Base-by-base conservation (phyloP, 2,329 filamentous ascomycete genomes). In the Chalaropsis ovoidea region DNA sequence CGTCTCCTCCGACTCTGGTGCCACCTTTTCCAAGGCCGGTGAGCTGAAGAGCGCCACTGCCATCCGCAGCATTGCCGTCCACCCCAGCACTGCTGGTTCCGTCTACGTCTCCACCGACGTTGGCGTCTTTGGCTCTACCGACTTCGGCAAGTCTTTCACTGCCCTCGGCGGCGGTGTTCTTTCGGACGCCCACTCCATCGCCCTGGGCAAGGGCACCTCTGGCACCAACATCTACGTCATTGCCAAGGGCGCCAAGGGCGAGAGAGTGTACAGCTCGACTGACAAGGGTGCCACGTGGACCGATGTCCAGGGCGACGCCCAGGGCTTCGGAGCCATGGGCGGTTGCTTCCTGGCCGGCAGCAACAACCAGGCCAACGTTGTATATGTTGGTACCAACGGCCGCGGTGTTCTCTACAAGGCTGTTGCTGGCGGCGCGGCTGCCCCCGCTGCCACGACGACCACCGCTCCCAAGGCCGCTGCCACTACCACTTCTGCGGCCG, bases 41-140 rank as follows among this genome's bases (percentile, higher is more conserved):
- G 70, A 75, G 0, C 71, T 81, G 0, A 74, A 72, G 2, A 73
- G 74, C n/a, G 76, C 75, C 2, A 76, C 73, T 1, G 71, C 75
- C 19, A 75, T 87, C 66, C 83, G 83, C 47, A 78, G 80, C 42
- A 77, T 88, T 10, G 81, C 80, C 17, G 77, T 77, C 0, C 78
- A 86, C 68, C 83, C 84, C 0, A 77, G 79, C 5, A 76, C 77
- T 11, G 81, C 82, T 0, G 85, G 86, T 13, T 81, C 85, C 61
- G 78, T 89, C 61, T 82, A 79, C 72, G 81, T 81, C 1, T 82
- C 81, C 0, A 83, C 82, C 0, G 76, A 83, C 64, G 73, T 70
- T 0, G 82, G 82, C 5, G 72, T 85, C 61, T 84, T 81, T 74
- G 78, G 78, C 69, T 82, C 79, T 10, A 79, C 77, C 5, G 72